Percentiles rank a stretch among this genome's conserved stretches.
These are phyloP conservation scores for Globisporangium takayamanum DNA, from an alignment of 352 stramenopile genomes.

Conservation along the genomic window DNA sequence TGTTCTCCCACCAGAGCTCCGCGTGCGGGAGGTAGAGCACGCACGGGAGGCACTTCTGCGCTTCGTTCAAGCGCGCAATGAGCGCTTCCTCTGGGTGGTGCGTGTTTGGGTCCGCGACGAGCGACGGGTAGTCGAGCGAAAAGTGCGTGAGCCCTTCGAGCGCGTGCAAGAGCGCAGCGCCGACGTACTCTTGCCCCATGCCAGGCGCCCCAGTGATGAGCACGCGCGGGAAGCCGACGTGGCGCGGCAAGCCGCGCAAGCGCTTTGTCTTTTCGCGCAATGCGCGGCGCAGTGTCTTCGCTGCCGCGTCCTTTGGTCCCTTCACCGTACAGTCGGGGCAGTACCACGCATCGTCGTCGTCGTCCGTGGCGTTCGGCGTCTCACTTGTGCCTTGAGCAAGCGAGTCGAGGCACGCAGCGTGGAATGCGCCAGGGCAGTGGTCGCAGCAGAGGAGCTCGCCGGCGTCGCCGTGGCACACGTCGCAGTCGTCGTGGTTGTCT, in stretches of 20 bases:
- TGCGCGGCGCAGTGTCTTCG: slow-evolving; percentile 19
- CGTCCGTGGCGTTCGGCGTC: background rate
- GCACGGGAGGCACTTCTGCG: slow-evolving; percentile 69
- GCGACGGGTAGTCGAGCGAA: slow-evolving; percentile 72
- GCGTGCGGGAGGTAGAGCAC: slow-evolving; percentile 75
- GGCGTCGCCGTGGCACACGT: slow-evolving; percentile 59
- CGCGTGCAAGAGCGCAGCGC: slow-evolving; percentile 53
- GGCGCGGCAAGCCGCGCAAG: slow-evolving; percentile 28
- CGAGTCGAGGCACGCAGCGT: slow-evolving; percentile 32
- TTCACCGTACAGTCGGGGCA: slow-evolving; percentile 42
- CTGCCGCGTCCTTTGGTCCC: slow-evolving; percentile 15
- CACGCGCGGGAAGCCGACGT: slow-evolving; percentile 62
- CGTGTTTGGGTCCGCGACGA: slow-evolving; percentile 63
- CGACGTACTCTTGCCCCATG: slow-evolving; percentile 75
- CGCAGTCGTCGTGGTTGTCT: slow-evolving; percentile 54
- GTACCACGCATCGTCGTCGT: slow-evolving; percentile 31
- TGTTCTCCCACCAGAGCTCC: slow-evolving; percentile 74
- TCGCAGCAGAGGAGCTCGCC: slow-evolving; percentile 56
- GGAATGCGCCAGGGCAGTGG: slow-evolving; percentile 55
- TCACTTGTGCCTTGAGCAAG: slow-evolving; percentile 2
- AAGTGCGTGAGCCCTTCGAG: slow-evolving; percentile 76
- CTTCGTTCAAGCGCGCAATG: slow-evolving; percentile 59
- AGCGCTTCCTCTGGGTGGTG: slow-evolving; percentile 73
- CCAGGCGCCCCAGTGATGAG: slow-evolving; percentile 48
- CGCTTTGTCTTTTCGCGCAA: slow-evolving; percentile 22